A percentile compares a stretch with the other conserved stretches of the same genome.
Evolutionary conservation across 805 yeast genomes (phyloP).

Genomic region (Nakazawaea wickerhamii): DNA sequence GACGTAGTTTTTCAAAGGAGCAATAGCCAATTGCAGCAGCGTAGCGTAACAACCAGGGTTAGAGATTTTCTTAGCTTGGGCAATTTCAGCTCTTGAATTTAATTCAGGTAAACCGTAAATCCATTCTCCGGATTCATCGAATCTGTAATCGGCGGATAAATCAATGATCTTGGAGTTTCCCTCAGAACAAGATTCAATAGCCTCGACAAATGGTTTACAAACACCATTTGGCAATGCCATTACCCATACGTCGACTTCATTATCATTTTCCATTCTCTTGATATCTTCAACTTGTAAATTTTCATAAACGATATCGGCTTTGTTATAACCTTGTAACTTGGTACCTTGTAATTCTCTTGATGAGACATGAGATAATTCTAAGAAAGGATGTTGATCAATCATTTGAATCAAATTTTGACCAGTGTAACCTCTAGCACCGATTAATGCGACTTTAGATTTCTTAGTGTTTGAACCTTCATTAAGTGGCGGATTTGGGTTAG

Average conservation of each 20-base stretch:
- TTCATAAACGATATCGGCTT: constrained; percentile 72
- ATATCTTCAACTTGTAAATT: constrained; percentile 87
- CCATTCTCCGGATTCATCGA: constrained; percentile 87
- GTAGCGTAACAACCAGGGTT: constrained; percentile 99
- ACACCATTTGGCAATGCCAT: constrained; percentile 99
- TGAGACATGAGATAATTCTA: constrained; percentile 89
- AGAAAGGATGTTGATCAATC: constrained; percentile 80
- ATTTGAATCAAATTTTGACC: constrained; percentile 89
- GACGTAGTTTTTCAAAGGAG: constrained; percentile 71
- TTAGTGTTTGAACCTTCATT: constrained; percentile 56
- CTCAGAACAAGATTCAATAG: constrained; percentile 56
- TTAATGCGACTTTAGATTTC: constrained; percentile 76
- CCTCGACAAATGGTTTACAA: constrained; percentile 81
- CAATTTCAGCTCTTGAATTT: constrained; percentile 59
- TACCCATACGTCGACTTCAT: constrained; percentile 92
- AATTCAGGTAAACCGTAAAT: constrained; percentile 93
- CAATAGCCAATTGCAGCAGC: constrained; percentile 88
- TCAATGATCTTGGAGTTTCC: constrained; percentile 76
- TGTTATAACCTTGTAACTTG: constrained; percentile 81
- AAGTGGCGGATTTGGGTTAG: constrained; percentile 70
- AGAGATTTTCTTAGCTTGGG: constrained; percentile 73
- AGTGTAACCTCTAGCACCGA: constrained; percentile 98
- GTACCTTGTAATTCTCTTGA: constrained; percentile 92
- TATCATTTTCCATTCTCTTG: constrained; percentile 64
- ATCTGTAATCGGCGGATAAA: constrained; percentile 92